A percentile compares a stretch with the other conserved stretches of the same genome.
Conservation (phyloP, 306 rosid species). For the Cicer pinnatifidum region DNA sequence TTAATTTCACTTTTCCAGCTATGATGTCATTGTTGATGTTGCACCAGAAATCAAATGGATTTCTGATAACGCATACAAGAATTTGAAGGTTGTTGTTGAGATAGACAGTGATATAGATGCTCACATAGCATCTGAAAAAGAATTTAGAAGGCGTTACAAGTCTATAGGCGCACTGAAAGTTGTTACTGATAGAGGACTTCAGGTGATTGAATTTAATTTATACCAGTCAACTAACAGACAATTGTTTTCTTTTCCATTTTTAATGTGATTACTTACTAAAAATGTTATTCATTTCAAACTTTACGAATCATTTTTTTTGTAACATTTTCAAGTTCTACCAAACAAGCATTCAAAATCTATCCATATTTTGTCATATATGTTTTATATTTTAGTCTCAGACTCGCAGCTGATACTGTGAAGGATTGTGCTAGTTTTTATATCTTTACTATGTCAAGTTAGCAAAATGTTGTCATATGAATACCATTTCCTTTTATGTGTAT, state of each 20-base stretch:
- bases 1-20: conserved; percentile 61
- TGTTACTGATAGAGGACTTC: conserved; percentile 82
- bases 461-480: conserved; percentile 7
- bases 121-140: conserved; percentile 63
- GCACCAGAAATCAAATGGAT: conserved; percentile 88
- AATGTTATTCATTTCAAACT: conserved; percentile 4
- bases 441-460: background rate
- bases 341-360: conserved; percentile 14
- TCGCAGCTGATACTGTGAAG: background rate
- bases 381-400: conserved; percentile 13
- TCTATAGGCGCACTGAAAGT: conserved; percentile 72
- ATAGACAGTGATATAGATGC: conserved; percentile 83
- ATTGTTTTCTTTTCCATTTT: background rate
- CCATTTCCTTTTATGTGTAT: background rate
- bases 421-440: conserved; percentile 16
- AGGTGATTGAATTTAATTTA: conserved; percentile 60
- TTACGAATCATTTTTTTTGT: conserved; percentile 24
- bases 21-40: conserved; percentile 84
- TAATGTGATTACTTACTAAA: conserved; percentile 27
- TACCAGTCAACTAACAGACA: conserved; percentile 7
- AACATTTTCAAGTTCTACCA: conserved; percentile 33
- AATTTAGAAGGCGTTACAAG: conserved; percentile 77
- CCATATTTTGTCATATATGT: conserved; percentile 26
- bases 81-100: conserved; percentile 83
- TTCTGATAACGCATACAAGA: conserved; percentile 77